These are phyloP conservation scores for Acacia confusa DNA, from an alignment of 306 rosid species.

Conservation along the genomic window DNA sequence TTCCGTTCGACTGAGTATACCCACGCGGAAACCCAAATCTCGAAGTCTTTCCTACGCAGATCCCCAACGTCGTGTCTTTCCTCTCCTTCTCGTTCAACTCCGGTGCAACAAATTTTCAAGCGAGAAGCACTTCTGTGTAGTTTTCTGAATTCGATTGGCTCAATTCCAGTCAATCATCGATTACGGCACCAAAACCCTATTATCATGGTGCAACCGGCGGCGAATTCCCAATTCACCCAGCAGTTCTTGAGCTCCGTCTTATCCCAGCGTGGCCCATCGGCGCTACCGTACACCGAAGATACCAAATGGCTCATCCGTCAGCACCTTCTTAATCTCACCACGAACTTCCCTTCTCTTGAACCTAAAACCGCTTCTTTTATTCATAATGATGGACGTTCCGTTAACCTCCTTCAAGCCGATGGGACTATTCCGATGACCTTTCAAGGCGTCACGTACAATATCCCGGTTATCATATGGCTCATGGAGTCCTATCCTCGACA, in stretches of 20 bases:
- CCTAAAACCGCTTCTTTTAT: constrained; percentile 87
- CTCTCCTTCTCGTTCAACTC: not conserved
- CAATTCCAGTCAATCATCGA: not conserved
- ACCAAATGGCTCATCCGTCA: constrained; percentile 92
- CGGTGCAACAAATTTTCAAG: not conserved
- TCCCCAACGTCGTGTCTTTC: not conserved
- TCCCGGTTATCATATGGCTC: constrained; percentile 90
- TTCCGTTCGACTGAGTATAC: not conserved
- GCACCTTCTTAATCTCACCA: constrained; percentile 64
- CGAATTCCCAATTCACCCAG: constrained; percentile 44
- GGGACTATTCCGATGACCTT: constrained; percentile 85
- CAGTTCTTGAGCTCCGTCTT: constrained; percentile 91
- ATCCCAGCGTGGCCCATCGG: constrained; percentile 92
- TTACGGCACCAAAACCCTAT: constrained; percentile 2
- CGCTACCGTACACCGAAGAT: constrained; percentile 83
- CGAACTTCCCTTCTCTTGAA: constrained; percentile 64
- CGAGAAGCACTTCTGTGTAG: not conserved
- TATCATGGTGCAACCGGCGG: constrained; percentile 42
- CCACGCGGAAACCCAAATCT: constrained; percentile 9
- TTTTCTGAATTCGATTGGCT: not conserved
- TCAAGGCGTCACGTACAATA: constrained; percentile 79
- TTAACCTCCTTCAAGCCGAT: constrained; percentile 86
- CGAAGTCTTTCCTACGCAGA: not conserved
- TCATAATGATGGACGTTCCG: constrained; percentile 94
- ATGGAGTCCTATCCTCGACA: constrained; percentile 92